Evolutionary conservation across 23 red algal genomes (phyloP).

Genomic region (Gracilaria vermiculophylla): DNA sequence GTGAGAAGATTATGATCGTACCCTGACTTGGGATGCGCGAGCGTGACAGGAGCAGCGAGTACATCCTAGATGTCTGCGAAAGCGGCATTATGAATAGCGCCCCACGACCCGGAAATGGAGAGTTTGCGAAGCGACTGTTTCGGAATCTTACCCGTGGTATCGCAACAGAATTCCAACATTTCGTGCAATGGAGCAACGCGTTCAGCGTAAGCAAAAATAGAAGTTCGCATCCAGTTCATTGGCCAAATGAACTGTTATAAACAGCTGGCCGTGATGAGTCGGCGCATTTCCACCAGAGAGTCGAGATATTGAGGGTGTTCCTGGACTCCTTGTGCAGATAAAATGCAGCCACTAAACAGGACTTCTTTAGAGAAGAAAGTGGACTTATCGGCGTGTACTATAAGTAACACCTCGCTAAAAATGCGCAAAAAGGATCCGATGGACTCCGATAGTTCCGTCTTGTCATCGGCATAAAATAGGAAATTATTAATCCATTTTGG

Average conservation of each 20-base stretch:
- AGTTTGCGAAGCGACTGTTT: neutral
- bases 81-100: slow-evolving; percentile 13
- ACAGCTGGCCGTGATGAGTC: neutral
- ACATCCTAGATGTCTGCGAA: slow-evolving; percentile 4
- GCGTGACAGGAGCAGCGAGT: neutral
- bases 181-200: neutral
- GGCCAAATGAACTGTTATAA: slow-evolving; percentile 25
- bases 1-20: neutral
- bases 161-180: neutral
- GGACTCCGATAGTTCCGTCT: slow-evolving; percentile 7
- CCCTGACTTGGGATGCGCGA: neutral
- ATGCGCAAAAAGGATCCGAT: neutral
- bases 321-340: neutral
- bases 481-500: slow-evolving; percentile 50
- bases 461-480: neutral
- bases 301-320: neutral
- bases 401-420: neutral
- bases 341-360: neutral
- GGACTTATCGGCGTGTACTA: slow-evolving; percentile 28
- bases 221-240: slow-evolving; percentile 9
- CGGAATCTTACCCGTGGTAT: neutral
- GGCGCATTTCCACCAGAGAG: neutral
- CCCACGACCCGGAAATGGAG: neutral
- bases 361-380: neutral
- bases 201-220: neutral